These are phyloP conservation scores for Acanthamoeba lenticulata DNA, from an alignment of 208 protist genomes.

Conservation along the genomic window DNA sequence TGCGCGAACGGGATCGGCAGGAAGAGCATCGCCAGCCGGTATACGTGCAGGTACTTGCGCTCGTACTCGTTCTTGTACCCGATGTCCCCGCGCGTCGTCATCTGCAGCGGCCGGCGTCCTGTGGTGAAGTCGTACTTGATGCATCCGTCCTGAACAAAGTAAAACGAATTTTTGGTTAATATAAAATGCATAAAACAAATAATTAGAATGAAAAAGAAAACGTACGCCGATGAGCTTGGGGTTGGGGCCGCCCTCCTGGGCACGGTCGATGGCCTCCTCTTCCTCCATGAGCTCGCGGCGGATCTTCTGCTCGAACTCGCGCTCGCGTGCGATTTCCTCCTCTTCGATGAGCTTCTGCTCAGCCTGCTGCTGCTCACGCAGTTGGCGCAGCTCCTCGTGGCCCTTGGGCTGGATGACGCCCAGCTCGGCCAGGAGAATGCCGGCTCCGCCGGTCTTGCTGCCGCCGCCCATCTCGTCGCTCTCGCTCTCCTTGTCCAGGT, in stretches of 20 bases:
- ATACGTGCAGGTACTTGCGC: conserved; percentile 55
- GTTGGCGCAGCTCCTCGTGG: conserved; percentile 4
- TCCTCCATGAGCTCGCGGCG: conserved; percentile 49
- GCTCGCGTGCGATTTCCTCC: conserved; percentile 57
- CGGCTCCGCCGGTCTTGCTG: background rate
- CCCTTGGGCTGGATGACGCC: conserved; percentile 49
- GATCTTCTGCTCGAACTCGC: conserved; percentile 66
- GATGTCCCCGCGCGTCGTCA: conserved; percentile 52
- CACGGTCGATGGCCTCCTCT: conserved; percentile 50
- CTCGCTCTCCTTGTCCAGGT: conserved; percentile 62
- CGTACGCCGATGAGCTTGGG: conserved; percentile 58
- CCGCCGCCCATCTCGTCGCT: conserved; percentile 57
- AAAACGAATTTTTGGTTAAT: no score
- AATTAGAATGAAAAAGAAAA: conserved; percentile 12
- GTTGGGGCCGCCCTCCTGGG: conserved; percentile 45
- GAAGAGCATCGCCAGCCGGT: conserved; percentile 56
- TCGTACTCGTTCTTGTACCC: conserved; percentile 54
- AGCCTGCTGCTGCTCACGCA: background rate
- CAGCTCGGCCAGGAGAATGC: background rate
- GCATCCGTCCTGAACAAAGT: conserved; percentile 40
- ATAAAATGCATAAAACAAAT: no score
- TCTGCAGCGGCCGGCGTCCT: background rate
- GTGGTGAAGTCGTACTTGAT: conserved; percentile 67
- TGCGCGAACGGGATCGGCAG: conserved; percentile 54
- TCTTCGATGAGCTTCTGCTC: conserved; percentile 59